phyloP scores from a whole-genome alignment of 371 early-diverging fungal species.

The Mortierella sp. region DNA sequence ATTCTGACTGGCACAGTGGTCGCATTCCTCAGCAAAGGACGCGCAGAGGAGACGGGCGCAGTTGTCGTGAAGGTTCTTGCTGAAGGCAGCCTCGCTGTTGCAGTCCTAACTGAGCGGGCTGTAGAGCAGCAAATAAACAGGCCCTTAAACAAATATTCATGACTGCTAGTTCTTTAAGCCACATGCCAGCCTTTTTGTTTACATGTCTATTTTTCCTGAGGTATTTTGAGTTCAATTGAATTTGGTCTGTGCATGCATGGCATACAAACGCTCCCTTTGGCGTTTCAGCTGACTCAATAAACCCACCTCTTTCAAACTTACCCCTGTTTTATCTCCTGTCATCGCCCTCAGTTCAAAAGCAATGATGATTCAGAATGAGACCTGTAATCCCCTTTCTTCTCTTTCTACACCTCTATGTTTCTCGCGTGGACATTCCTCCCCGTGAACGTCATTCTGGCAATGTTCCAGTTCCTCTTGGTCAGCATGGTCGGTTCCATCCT shows the following conservation, averaged over 20 bases:
- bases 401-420: slow-evolving; percentile 14
- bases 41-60: neutral
- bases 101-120: slow-evolving; percentile 25
- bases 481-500: slow-evolving; percentile 9
- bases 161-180: neutral
- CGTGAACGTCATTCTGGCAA: slow-evolving; percentile 10
- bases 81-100: slow-evolving; percentile 13
- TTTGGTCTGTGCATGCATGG: neutral
- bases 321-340: neutral
- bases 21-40: slow-evolving; percentile 23
- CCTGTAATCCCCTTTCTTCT: neutral
- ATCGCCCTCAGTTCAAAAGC: neutral
- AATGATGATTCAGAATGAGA: neutral
- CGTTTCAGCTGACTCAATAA: neutral
- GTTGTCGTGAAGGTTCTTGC: slow-evolving; percentile 21
- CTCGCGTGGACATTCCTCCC: slow-evolving; percentile 14
- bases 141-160: neutral
- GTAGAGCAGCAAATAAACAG: neutral
- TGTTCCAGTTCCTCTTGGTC: slow-evolving; percentile 18
- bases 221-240: neutral
- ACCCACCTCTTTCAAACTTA: neutral
- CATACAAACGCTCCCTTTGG: neutral
- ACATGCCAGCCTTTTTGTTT: slow-evolving; percentile 1
- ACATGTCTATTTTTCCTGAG: neutral
- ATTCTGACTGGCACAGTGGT: slow-evolving; percentile 12